Evolutionary conservation across 1,284 basidiomycete species (phyloP), one percentile per base, ranked within the genome.

Genomic region (Agaricales sp.): DNA sequence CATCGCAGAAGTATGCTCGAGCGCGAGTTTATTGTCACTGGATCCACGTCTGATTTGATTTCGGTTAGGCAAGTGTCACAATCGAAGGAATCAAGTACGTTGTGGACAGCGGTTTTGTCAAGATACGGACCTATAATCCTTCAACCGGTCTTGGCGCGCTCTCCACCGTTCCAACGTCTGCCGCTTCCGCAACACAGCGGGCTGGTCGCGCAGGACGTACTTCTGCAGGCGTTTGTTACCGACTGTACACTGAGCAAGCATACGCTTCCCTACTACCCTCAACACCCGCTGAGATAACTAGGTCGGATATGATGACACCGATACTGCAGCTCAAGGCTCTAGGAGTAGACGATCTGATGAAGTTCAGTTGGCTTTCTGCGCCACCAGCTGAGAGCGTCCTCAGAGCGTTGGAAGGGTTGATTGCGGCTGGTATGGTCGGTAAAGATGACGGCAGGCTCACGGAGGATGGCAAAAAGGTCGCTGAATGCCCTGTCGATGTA

Each of bases 81-180:
- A 96, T 99, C 51, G 92, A 97, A 46, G 92, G 92, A 1, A 85
- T 99, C 55, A 86, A 85, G 57, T 98, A 85, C 60, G 94, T 99
- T n/a, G 76, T 99, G 3, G 95, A 99, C 60, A 86, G 81, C 50
- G 96, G 95, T 2, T 91, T 93, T 58, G 93, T 95, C 54, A 99
- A 99, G 90, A 83, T 92, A 48, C 80, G 89, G 49, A 84, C 82
- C 1, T 92, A 83, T 62, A 91, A 93, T 58, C 85, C 90, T 2
- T 78, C 82, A 2, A 87, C 84, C 14, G 75, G 80, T 0, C 82
- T 98, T 52, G 87, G 91, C 26, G 87, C 90, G 3, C 75, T 97
- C 1, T 74, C 81, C 3, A 82, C 83, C 2, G 80, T 91, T 4
- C 85, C 90, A 1, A 81, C 85, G 43, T 93, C 89, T 2, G 68